Conservation (phyloP, 345 rosid species). For the Streptanthus diversifolius region DNA sequence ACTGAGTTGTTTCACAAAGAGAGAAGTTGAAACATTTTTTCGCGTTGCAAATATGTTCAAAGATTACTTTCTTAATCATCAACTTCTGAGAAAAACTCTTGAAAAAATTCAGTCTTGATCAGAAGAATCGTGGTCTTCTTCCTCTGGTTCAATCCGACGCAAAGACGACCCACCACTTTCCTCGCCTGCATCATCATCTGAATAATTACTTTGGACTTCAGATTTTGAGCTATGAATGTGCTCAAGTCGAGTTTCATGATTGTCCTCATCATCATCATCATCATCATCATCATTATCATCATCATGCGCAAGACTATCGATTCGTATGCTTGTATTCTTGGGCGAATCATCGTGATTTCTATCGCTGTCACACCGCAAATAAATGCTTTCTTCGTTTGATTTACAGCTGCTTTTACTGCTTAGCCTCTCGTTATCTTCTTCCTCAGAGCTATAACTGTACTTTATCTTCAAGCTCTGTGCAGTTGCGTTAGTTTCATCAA, state of each 20-base stretch:
- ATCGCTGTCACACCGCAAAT: constrained; percentile 6
- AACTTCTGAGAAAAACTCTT: neutral
- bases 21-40: neutral
- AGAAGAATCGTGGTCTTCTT: constrained; percentile 20
- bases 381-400: constrained; percentile 16
- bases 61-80: neutral
- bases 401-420: constrained; percentile 24
- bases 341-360: constrained; percentile 15
- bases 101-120: constrained; percentile 17
- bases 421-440: constrained; percentile 17
- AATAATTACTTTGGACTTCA: constrained; percentile 15
- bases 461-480: constrained; percentile 34
- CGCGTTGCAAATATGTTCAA: constrained; percentile 11
- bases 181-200: constrained; percentile 23
- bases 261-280: neutral
- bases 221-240: constrained; percentile 28
- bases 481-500: constrained; percentile 18
- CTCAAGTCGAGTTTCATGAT: constrained; percentile 21
- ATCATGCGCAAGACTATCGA: constrained; percentile 14
- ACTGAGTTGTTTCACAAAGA: neutral
- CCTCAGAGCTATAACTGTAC: constrained; percentile 34
- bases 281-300: neutral
- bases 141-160: constrained; percentile 7
- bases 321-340: constrained; percentile 10
- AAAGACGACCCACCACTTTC: constrained; percentile 11